Conservation (phyloP, 208 protist genomes). For the Trypanosoma conorhini region DNA sequence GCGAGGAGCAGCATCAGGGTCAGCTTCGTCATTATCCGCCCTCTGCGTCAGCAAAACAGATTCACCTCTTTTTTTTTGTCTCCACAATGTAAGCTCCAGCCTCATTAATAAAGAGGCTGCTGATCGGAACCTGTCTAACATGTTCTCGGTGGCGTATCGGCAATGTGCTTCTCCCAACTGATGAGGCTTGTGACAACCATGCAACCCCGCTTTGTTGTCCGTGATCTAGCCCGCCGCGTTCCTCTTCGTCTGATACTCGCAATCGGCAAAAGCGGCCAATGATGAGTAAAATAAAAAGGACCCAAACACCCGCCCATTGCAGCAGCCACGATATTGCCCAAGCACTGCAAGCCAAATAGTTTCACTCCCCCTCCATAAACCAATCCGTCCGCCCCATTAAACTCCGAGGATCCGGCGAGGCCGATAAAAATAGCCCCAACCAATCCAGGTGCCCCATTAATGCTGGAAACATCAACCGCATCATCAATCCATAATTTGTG, state of each 20-base stretch:
- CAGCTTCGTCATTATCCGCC: slow-evolving; percentile 11
- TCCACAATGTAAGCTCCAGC: slow-evolving; percentile 4
- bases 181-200: slow-evolving; percentile 6
- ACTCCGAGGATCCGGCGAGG: slow-evolving; percentile 19
- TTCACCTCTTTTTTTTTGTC: slow-evolving; percentile 5
- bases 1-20: slow-evolving; percentile 9
- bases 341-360: slow-evolving; percentile 28
- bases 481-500: slow-evolving; percentile 56
- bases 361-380: slow-evolving; percentile 38
- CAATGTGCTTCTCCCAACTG: not conserved
- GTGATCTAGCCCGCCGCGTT: slow-evolving; percentile 16
- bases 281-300: slow-evolving; percentile 20
- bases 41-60: not conserved
- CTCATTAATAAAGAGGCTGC: slow-evolving; percentile 8
- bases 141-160: not conserved
- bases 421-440: slow-evolving; percentile 50
- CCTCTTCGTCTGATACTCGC: slow-evolving; percentile 17
- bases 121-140: not conserved
- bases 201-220: slow-evolving; percentile 16
- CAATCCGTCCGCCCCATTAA: slow-evolving; percentile 23
- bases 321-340: slow-evolving; percentile 7
- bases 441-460: slow-evolving; percentile 59
- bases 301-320: slow-evolving; percentile 22
- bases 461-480: slow-evolving; percentile 53
- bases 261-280: slow-evolving; percentile 24